Evolutionary conservation across 2,329 filamentous ascomycete genomes (phyloP), one percentile per base, ranked within the genome.

Genomic region (Calonectria henricotiae): DNA sequence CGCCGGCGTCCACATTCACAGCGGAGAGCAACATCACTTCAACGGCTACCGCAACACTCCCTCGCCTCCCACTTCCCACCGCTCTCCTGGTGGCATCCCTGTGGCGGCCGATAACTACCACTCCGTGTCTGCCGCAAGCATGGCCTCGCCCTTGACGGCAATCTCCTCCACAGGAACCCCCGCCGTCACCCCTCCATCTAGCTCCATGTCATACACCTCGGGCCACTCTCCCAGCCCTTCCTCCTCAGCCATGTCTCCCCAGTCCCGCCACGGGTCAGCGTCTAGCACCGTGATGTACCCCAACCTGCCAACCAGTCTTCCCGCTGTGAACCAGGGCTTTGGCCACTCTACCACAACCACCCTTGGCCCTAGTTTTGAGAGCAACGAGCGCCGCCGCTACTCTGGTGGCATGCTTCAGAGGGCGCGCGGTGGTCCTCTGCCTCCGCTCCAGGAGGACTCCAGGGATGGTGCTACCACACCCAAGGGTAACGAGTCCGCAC

Each of bases 141-240:
- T 91, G 82, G 88, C 89, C 35, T 92, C 90, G 30, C 91, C 91
- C 23, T 78, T 90, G 74, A 88, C 86, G 35, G 86, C 86, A 17
- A 84, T 89, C 55, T 88, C 89, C 46, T 90, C 89, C 25, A 88
- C 88, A 46, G 92, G 93, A 71, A 95, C 93, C 15, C 93, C 93
- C 11, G 93, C 92, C 11, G 87, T 94, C 73, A 95, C 93, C 3
- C 93, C 93, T 8, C 91, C 93, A 0, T 93, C 92, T 12, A 94
- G 91, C 80, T 89, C 90, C 66, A 87, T 94, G 79, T 95, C 93
- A 0, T 95, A 95, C 83, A 91, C 90, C 44, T 94, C 93, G 12
- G 91, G 91, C 58, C 92, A 95, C 80, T 95, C 93, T 7, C 93
- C 93, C 2, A 89, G 86, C 74, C 90, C 91, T 32, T 94, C 92